Evolutionary conservation across 2,329 filamentous ascomycete species (phyloP).

Genomic region (Colletotrichum tropicale): DNA sequence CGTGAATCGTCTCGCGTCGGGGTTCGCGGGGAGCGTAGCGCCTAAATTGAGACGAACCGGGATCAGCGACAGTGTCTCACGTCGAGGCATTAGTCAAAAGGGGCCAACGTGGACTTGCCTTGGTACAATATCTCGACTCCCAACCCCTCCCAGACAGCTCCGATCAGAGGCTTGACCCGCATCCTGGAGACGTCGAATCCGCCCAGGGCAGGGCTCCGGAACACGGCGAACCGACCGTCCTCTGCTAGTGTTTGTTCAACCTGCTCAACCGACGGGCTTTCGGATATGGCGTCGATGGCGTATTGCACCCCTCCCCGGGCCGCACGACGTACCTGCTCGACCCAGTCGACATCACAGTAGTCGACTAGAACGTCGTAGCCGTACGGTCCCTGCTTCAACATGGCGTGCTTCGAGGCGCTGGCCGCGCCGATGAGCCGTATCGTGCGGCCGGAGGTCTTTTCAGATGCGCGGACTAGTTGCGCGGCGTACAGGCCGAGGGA

Average conservation of each 20-base stretch:
- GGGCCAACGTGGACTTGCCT: neutral
- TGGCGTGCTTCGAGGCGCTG: slow-evolving; percentile 24
- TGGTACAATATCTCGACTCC: slow-evolving; percentile 44
- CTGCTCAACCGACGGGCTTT: slow-evolving; percentile 37
- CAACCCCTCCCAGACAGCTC: slow-evolving; percentile 46
- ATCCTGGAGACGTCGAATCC: slow-evolving; percentile 27
- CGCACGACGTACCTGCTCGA: slow-evolving; percentile 27
- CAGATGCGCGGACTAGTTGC: slow-evolving; percentile 27
- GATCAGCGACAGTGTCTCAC: neutral
- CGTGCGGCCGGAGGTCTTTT: neutral
- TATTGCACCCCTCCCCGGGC: slow-evolving; percentile 35
- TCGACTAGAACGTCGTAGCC: slow-evolving; percentile 41
- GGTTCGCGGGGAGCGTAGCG: slow-evolving; percentile 17
- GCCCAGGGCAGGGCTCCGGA: slow-evolving; percentile 26
- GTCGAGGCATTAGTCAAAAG: neutral
- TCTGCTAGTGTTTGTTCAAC: slow-evolving; percentile 29
- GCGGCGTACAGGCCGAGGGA: slow-evolving; percentile 36
- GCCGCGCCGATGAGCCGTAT: slow-evolving; percentile 33
- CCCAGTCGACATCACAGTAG: slow-evolving; percentile 39
- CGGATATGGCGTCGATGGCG: slow-evolving; percentile 43
- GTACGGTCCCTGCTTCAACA: slow-evolving; percentile 37
- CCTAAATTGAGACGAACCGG: neutral
- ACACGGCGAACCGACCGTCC: slow-evolving; percentile 27
- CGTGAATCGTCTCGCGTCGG: slow-evolving; percentile 32
- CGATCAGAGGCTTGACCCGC: slow-evolving; percentile 37